Evolutionary conservation across 352 stramenopile genomes (phyloP).

Genomic region (Phytophthora cactorum): DNA sequence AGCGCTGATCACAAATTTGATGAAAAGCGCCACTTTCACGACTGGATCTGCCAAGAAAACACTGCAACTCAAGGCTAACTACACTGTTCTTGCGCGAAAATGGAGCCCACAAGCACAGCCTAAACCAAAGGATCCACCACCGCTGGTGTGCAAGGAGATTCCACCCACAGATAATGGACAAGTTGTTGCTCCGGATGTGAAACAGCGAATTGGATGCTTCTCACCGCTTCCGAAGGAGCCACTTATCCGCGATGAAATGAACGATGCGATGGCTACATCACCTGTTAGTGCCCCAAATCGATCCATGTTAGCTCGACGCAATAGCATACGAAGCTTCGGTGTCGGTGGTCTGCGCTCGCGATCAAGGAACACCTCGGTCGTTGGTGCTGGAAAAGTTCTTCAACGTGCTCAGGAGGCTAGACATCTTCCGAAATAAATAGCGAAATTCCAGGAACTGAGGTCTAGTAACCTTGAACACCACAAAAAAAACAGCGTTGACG

Average conservation of each 20-base stretch:
- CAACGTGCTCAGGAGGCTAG: conserved; percentile 25
- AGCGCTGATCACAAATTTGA: conserved; percentile 64
- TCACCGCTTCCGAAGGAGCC: conserved; percentile 51
- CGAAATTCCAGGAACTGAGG: too few relatives aligned
- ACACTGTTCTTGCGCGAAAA: conserved; percentile 65
- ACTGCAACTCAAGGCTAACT: conserved; percentile 67
- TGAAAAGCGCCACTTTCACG: conserved; percentile 53
- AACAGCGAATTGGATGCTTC: conserved; percentile 56
- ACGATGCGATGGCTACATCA: conserved; percentile 15
- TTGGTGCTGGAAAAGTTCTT: conserved; percentile 25
- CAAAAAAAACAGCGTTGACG: too few relatives aligned
- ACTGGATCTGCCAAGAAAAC: conserved; percentile 67
- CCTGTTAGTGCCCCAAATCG: conserved; percentile 3
- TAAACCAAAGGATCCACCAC: conserved; percentile 56
- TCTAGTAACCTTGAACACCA: too few relatives aligned
- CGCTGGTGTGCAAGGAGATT: conserved; percentile 64
- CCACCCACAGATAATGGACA: conserved; percentile 63
- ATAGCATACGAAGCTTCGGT: conserved; percentile 21
- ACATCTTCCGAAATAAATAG: conserved; percentile 15
- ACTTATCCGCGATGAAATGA: conserved; percentile 54
- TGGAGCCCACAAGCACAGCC: conserved; percentile 54
- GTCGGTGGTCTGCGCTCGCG: conserved; percentile 14
- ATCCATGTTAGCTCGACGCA: conserved; percentile 22
- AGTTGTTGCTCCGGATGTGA: conserved; percentile 50
- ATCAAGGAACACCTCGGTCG: conserved; percentile 19